Evolutionary conservation across 2,329 filamentous ascomycete genomes (phyloP).

Genomic region (Dichotomopilus funicola): DNA sequence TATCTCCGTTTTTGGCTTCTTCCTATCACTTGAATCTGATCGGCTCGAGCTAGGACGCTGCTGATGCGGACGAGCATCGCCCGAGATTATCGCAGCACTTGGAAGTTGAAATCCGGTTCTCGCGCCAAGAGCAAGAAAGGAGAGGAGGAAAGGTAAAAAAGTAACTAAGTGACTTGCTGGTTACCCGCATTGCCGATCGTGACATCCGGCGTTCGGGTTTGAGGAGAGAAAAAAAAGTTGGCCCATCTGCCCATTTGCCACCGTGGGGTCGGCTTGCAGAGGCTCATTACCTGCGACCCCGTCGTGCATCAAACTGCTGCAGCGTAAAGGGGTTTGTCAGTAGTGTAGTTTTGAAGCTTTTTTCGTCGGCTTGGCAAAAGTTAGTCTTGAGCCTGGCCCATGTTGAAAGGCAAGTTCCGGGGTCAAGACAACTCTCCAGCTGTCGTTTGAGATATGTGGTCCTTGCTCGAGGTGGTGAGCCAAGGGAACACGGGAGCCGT

Average conservation of each 20-base stretch:
- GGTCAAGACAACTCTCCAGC: too few relatives aligned
- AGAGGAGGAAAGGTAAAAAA: background rate
- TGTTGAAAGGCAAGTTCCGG: too few relatives aligned
- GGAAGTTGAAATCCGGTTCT: background rate
- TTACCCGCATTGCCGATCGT: conserved; percentile 2
- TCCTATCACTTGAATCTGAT: background rate
- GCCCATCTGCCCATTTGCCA: background rate
- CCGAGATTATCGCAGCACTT: background rate
- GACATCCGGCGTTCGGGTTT: background rate
- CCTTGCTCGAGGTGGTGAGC: too few relatives aligned
- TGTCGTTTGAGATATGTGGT: too few relatives aligned
- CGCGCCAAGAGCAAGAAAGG: background rate
- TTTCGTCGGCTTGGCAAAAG: too few relatives aligned
- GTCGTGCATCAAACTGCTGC: conserved; percentile 1
- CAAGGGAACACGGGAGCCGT: too few relatives aligned
- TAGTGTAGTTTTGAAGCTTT: background rate
- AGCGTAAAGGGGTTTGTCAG: background rate
- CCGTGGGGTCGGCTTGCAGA: background rate
- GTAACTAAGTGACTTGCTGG: background rate
- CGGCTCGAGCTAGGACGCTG: background rate
- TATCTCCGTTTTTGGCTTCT: background rate
- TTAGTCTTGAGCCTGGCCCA: too few relatives aligned
- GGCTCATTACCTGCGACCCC: background rate
- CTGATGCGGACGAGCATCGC: background rate
- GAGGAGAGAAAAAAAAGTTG: too few relatives aligned